phyloP scores from a whole-genome alignment of 257 asterid species.

The Solanum stenotomum region DNA sequence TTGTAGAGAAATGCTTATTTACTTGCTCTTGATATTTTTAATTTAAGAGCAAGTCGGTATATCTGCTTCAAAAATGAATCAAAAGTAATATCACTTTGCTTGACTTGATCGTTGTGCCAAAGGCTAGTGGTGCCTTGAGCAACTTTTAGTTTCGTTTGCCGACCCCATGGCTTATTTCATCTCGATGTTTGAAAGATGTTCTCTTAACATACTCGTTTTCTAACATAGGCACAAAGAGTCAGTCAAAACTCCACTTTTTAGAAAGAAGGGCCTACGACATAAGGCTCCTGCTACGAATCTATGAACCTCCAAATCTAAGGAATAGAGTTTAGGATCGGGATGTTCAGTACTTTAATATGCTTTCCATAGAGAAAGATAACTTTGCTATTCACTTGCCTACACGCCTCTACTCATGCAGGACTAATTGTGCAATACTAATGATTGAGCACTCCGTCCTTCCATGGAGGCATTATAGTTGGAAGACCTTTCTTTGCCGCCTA shows the following conservation, averaged over 20 bases:
- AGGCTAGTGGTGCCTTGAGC: too few relatives aligned
- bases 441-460: accelerated
- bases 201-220: neutral
- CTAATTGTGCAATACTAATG: neutral
- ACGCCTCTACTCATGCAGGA: neutral
- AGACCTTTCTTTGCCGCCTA: neutral
- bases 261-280: neutral
- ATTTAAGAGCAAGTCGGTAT: too few relatives aligned
- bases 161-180: too few relatives aligned
- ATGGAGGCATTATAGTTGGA: neutral
- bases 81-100: too few relatives aligned
- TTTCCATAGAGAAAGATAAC: neutral
- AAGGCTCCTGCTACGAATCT: neutral
- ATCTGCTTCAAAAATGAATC: too few relatives aligned
- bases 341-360: neutral
- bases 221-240: neutral
- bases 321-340: neutral
- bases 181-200: neutral
- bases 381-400: too few relatives aligned
- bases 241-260: neutral
- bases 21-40: too few relatives aligned
- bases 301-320: neutral
- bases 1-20: too few relatives aligned
- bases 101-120: too few relatives aligned
- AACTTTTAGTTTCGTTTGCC: too few relatives aligned